Percentiles rank a stretch among this genome's conserved stretches.
Conservation (phyloP, 116 monocot species). For the Thalassia testudinum region DNA sequence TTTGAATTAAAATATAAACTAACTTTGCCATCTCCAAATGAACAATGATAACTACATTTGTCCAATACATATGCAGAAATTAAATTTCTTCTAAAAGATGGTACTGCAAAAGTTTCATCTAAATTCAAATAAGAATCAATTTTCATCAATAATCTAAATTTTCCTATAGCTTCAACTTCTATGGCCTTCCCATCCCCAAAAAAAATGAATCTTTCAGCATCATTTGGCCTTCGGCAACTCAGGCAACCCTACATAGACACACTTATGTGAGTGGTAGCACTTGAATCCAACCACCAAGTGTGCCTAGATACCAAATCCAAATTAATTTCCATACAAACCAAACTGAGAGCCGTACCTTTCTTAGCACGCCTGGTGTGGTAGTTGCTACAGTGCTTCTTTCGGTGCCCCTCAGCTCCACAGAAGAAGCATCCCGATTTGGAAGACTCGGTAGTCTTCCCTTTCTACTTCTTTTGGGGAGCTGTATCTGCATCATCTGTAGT, state of each 20-base stretch:
- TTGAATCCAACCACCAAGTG: conserved; percentile 12
- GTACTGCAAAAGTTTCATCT: conserved; percentile 13
- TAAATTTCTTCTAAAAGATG: conserved; percentile 17
- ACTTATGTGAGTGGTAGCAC: conserved; percentile 7
- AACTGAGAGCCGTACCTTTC: conserved; percentile 11
- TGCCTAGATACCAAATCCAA: conserved; percentile 4
- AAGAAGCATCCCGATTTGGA: conserved; percentile 10
- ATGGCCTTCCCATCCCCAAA: conserved; percentile 7
- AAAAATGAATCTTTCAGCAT: conserved; percentile 15
- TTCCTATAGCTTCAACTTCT: conserved; percentile 8
- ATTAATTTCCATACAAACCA: conserved; percentile 21
- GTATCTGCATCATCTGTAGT: neutral
- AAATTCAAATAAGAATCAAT: conserved; percentile 14
- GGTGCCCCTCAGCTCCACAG: conserved; percentile 8
- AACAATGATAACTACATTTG: conserved; percentile 12
- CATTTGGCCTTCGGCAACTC: conserved; percentile 5
- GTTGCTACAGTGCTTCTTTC: conserved; percentile 15
- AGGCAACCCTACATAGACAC: conserved; percentile 14
- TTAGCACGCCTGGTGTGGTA: conserved; percentile 8
- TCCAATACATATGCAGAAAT: conserved; percentile 15
- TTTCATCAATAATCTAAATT: conserved; percentile 13
- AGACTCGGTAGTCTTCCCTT: neutral
- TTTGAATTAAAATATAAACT: conserved; percentile 11
- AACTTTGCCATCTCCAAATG: conserved; percentile 5
- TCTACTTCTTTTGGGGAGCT: neutral